Evolutionary conservation across 345 rosid genomes (phyloP).

Genomic region (Carallia brachiata): DNA sequence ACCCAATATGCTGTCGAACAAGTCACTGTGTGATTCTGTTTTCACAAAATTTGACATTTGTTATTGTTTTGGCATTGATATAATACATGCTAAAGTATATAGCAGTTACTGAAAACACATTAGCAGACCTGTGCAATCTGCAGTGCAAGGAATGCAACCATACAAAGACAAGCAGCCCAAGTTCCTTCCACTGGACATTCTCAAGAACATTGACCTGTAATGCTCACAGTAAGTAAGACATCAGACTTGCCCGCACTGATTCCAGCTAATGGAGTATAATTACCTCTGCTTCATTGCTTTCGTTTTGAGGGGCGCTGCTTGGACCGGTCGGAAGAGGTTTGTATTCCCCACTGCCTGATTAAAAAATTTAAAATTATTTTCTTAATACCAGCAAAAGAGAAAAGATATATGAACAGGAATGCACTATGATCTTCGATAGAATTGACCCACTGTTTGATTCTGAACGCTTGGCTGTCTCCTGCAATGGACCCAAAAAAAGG

Average conservation of each 20-base stretch:
- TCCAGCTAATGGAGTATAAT: constrained; percentile 7
- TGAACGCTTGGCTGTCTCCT: constrained; percentile 57
- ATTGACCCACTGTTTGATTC: constrained; percentile 45
- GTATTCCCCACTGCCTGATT: constrained; percentile 45
- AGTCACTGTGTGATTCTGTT: constrained; percentile 38
- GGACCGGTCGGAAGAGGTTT: constrained; percentile 66
- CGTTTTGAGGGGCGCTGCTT: constrained; percentile 21
- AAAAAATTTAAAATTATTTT: constrained; percentile 1
- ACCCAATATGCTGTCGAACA: constrained; percentile 50
- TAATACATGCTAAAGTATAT: neutral
- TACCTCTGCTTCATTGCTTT: constrained; percentile 33
- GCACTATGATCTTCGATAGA: neutral
- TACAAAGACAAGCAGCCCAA: constrained; percentile 74
- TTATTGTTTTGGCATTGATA: constrained; percentile 15
- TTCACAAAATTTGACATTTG: constrained; percentile 6
- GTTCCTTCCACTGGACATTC: constrained; percentile 77
- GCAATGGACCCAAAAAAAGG: constrained; percentile 20
- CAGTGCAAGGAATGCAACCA: constrained; percentile 62
- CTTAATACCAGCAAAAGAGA: neutral
- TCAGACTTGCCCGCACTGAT: neutral
- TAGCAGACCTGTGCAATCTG: constrained; percentile 66
- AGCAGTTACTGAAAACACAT: neutral
- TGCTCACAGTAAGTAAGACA: constrained; percentile 6
- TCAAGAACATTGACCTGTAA: constrained; percentile 55
- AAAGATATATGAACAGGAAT: neutral